Evolutionary conservation across 2,329 filamentous ascomycete species (phyloP).

Genomic region (Venturia carpophila): DNA sequence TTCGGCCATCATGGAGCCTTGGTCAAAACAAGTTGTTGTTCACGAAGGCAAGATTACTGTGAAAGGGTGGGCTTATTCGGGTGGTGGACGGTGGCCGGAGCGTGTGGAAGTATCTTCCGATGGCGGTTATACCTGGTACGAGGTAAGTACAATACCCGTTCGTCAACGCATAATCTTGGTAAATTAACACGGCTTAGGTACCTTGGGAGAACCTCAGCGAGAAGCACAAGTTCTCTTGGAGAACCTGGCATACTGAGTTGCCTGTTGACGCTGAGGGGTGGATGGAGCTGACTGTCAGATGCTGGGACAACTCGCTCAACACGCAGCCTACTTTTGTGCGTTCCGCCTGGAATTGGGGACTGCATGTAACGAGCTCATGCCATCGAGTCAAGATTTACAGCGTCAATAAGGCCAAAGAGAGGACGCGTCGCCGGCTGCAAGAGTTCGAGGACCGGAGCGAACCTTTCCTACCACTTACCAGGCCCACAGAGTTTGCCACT

Average conservation of each 20-base stretch:
- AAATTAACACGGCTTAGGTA: conserved; percentile 30
- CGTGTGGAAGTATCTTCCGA: conserved; percentile 57
- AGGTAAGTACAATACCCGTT: conserved; percentile 21
- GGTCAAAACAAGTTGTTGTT: conserved; percentile 52
- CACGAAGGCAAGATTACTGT: conserved; percentile 52
- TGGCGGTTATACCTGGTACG: conserved; percentile 58
- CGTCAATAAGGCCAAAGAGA: conserved; percentile 39
- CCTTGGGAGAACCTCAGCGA: conserved; percentile 51
- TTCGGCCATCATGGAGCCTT: conserved; percentile 57
- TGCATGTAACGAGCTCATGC: conserved; percentile 56
- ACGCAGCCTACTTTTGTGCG: conserved; percentile 32
- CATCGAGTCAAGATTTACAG: conserved; percentile 57
- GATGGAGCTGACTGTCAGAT: conserved; percentile 38
- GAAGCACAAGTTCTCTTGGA: conserved; percentile 58
- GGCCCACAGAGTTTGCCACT: conserved; percentile 10
- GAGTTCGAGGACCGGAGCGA: conserved; percentile 15
- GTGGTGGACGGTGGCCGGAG: conserved; percentile 43
- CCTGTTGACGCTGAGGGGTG: conserved; percentile 47
- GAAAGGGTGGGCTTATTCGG: conserved; percentile 40
- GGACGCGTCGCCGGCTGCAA: conserved; percentile 7
- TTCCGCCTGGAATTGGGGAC: conserved; percentile 49
- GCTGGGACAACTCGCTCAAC: conserved; percentile 41
- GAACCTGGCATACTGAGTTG: conserved; percentile 55
- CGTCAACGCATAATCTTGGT: neutral
- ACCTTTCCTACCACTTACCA: conserved; percentile 16